Evolutionary conservation across 306 rosid genomes (phyloP), one percentile per base, ranked within the genome.

Genomic region (Corylus americana): DNA sequence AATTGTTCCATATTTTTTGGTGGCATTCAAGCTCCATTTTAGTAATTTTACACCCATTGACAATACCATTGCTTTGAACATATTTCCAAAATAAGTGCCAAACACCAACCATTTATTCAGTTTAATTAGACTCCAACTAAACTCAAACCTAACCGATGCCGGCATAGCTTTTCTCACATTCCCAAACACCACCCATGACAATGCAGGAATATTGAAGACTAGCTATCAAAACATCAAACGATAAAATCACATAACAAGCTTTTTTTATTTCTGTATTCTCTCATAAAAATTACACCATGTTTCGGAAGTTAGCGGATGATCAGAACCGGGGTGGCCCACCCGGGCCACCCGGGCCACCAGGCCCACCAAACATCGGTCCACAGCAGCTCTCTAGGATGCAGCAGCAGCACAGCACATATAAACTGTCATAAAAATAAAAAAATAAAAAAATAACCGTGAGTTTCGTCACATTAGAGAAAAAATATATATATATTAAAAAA

Each of bases 401-500:
- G 81, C 94, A 90, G 81, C 94, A 90, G 83, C 90, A 88, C 31
- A 90, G 62, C 59, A 86, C 51, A 42, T 83, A 86, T 5, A 78
- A 86, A 47, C 90, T 86, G 86, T 69, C 39, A 55, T 7, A 61
- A 75, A 48, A 74, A 22, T 11, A 54, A 11, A 17, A 9, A 74
- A 55, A 39, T 22, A 55, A 3, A 6, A 35, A 37, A 45, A 37
- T 11, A 17, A 55, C 4, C 1, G 1, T 55, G 1, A 7, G 8
- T 22, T 61, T 61, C 12, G 10, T 11, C 3, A 1, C 25, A 4
- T 27, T 22, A 22, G 25, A 22, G 25, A 22, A 22, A 22, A 22
- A 22, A 22, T 0, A 22, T 0, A 22, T 22, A 22, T 22, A 22
- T 22, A 22, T 22, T 22, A 22, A 22, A 22, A 1, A 1, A 53